Conservation (phyloP, 441 rosid genomes). For the Aquilaria agallochum region DNA sequence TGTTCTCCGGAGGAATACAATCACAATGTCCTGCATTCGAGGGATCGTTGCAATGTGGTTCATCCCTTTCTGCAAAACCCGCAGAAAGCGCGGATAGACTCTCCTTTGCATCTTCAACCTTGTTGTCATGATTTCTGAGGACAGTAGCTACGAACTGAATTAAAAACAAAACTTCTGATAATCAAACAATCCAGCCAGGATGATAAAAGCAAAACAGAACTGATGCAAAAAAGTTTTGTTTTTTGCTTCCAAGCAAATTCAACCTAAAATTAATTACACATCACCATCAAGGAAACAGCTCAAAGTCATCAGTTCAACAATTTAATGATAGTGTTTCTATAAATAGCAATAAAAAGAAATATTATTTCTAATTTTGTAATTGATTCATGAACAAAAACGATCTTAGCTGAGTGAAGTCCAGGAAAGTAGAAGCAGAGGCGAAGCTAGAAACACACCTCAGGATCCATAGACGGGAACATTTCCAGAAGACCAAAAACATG, state of each 20-base stretch:
- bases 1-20: constrained; percentile 4
- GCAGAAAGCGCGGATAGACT: constrained; percentile 25
- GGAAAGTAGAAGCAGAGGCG: neutral
- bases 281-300: neutral
- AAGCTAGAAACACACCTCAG: constrained; percentile 33
- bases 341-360: too few relatives aligned
- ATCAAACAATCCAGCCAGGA: neutral
- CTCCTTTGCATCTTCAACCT: constrained; percentile 39
- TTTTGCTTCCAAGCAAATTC: neutral
- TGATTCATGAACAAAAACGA: too few relatives aligned
- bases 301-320: neutral
- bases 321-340: too few relatives aligned
- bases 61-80: constrained; percentile 14
- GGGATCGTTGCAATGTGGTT: constrained; percentile 17
- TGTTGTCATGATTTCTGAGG: constrained; percentile 28
- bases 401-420: too few relatives aligned
- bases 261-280: neutral
- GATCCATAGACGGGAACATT: constrained; percentile 49
- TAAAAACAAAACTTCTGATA: constrained; percentile 2
- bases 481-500: constrained; percentile 25
- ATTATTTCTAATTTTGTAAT: too few relatives aligned
- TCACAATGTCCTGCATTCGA: constrained; percentile 18
- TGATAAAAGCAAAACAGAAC: neutral
- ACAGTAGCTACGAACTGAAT: constrained; percentile 28
- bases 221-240: neutral